phyloP scores from a whole-genome alignment of 2,329 filamentous ascomycete species.

The Curvularia spicifera region DNA sequence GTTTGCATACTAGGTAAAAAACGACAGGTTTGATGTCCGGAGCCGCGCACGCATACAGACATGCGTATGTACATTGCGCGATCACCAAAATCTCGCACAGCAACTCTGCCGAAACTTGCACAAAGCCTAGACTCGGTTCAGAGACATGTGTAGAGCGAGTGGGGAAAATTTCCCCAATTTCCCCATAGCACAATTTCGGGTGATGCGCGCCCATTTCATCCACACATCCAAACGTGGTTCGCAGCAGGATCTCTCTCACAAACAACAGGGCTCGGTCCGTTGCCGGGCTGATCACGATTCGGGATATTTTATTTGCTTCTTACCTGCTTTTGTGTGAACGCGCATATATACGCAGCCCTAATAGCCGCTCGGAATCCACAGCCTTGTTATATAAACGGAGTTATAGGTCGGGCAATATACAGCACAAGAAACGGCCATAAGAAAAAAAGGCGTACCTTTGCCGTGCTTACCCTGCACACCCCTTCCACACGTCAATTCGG shows the following conservation, averaged over 20 bases:
- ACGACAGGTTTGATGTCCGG: not conserved
- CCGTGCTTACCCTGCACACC: not conserved
- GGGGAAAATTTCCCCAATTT: not conserved
- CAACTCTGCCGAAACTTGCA: not conserved
- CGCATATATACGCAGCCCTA: not conserved
- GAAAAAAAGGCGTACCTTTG: not conserved
- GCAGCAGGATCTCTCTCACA: not conserved
- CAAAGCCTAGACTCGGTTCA: not conserved
- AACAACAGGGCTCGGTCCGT: slow-evolving; percentile 13
- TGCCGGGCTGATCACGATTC: slow-evolving; percentile 11
- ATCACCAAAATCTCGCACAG: not conserved
- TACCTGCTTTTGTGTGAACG: not conserved
- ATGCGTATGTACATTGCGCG: no score
- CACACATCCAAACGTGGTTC: not conserved
- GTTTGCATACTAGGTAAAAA: not conserved
- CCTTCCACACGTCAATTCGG: not conserved
- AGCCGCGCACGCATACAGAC: not conserved
- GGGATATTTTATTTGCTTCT: not conserved
- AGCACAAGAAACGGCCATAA: not conserved
- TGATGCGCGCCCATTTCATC: not conserved
- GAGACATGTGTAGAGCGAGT: not conserved
- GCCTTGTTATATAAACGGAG: not conserved
- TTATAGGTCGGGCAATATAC: not conserved
- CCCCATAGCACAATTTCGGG: not conserved
- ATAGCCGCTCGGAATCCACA: not conserved